These are phyloP conservation scores for Aulographum hederae DNA, from an alignment of 2,329 filamentous ascomycete genomes.

Conservation along the genomic window DNA sequence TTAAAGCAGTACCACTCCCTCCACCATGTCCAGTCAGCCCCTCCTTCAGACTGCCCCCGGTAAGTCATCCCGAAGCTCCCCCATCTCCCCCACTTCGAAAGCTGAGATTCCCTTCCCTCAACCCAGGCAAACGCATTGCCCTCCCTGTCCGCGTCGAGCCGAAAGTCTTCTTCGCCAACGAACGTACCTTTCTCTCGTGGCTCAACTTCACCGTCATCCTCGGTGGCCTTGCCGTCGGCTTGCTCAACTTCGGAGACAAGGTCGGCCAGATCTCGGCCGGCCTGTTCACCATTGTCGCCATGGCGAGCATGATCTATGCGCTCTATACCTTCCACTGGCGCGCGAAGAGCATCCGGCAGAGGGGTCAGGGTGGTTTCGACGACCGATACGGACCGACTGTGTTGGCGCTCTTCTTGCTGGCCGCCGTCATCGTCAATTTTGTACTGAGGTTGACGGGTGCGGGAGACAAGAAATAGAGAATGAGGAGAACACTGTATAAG, in stretches of 20 bases:
- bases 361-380: conserved; percentile 90
- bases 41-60: conserved; percentile 87
- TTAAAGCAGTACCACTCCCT: conserved; percentile 6
- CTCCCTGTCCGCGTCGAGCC: conserved; percentile 95
- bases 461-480: too few species aligned
- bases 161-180: conserved; percentile 99
- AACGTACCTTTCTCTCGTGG: conserved; percentile 97
- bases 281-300: conserved; percentile 83
- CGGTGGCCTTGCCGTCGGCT: conserved; percentile 85
- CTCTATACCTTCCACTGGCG: conserved; percentile 94
- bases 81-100: conserved; percentile 2
- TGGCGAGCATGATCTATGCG: conserved; percentile 91
- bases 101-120: conserved; percentile 4
- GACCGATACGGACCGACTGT: conserved; percentile 89
- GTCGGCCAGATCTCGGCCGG: conserved; percentile 87
- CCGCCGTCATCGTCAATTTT: conserved; percentile 93
- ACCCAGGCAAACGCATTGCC: conserved; percentile 85
- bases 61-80: conserved; percentile 19
- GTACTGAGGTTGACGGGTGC: conserved; percentile 46
- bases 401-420: conserved; percentile 65
- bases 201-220: conserved; percentile 99
- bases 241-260: conserved; percentile 94
- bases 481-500: too few species aligned
- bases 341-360: conserved; percentile 74
- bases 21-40: conserved; percentile 81